Evolutionary conservation across 2,329 filamentous ascomycete species (phyloP).

Genomic region (Corniculantispora saksenae): DNA sequence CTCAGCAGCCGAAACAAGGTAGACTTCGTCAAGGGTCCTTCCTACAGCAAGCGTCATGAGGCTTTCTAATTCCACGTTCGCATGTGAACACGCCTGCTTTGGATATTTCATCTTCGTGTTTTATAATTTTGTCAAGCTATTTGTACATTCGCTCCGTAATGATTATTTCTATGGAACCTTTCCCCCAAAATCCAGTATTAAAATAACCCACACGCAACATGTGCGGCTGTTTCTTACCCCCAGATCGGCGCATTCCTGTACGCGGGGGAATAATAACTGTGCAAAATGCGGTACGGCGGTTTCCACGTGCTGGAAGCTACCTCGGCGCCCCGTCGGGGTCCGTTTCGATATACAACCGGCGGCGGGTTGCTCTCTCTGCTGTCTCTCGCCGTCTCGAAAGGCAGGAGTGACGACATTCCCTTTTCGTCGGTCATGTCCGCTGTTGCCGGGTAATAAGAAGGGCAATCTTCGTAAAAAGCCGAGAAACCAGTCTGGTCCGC

Average conservation of each 20-base stretch:
- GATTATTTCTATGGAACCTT: background rate
- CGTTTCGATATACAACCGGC: conserved; percentile 15
- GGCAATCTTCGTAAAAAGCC: background rate
- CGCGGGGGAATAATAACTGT: conserved; percentile 61
- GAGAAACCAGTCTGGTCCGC: background rate
- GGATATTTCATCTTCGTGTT: background rate
- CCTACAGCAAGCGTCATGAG: conserved; percentile 46
- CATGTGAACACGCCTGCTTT: background rate
- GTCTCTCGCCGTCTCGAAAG: background rate
- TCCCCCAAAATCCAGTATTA: background rate
- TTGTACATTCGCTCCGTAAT: background rate
- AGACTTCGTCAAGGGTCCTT: conserved; percentile 44
- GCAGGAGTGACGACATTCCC: background rate
- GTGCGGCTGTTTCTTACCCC: conserved; percentile 37
- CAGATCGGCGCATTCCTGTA: conserved; percentile 58
- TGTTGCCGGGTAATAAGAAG: background rate
- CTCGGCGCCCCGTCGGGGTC: conserved; percentile 13
- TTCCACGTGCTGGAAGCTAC: conserved; percentile 25
- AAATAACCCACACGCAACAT: background rate
- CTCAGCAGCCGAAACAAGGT: conserved; percentile 44
- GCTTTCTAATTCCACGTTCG: conserved; percentile 45
- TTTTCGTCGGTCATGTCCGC: background rate
- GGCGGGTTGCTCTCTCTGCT: background rate
- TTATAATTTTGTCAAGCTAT: background rate
- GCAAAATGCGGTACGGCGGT: conserved; percentile 53